Conservation (phyloP, 176 grass and related monocot genomes). For the Carex myosuroides region DNA sequence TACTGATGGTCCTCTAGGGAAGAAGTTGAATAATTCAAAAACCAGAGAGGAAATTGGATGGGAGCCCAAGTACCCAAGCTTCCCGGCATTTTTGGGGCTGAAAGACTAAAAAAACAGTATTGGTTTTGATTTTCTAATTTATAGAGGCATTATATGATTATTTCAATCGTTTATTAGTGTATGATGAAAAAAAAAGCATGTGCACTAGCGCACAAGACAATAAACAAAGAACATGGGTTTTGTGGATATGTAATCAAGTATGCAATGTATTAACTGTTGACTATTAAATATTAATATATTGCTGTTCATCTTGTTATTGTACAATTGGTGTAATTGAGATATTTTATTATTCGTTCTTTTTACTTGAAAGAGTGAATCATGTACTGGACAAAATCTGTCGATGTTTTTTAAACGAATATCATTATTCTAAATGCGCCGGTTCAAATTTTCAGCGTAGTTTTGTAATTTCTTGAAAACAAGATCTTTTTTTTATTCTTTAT, state of each 20-base stretch:
- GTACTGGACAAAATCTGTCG: neutral
- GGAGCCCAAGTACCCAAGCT: conserved; percentile 62
- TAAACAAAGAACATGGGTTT: neutral
- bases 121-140: neutral
- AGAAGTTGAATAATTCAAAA: conserved; percentile 76
- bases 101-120: conserved; percentile 17
- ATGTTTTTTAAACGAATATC: too few relatives aligned
- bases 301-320: neutral
- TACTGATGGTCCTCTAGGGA: conserved; percentile 63
- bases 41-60: conserved; percentile 68
- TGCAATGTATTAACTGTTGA: neutral
- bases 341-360: neutral
- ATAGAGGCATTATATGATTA: neutral
- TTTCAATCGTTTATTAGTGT: neutral
- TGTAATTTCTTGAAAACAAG: too few relatives aligned
- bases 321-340: neutral
- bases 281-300: neutral
- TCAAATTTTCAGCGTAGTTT: too few relatives aligned
- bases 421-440: too few relatives aligned
- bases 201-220: too few relatives aligned
- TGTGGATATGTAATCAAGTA: neutral
- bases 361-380: neutral
- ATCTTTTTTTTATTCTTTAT: too few relatives aligned
- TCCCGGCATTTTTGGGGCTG: conserved; percentile 53
- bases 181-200: neutral